Evolutionary conservation across 2,329 filamentous ascomycete species (phyloP).

Genomic region (Dactylellina haptotyla): DNA sequence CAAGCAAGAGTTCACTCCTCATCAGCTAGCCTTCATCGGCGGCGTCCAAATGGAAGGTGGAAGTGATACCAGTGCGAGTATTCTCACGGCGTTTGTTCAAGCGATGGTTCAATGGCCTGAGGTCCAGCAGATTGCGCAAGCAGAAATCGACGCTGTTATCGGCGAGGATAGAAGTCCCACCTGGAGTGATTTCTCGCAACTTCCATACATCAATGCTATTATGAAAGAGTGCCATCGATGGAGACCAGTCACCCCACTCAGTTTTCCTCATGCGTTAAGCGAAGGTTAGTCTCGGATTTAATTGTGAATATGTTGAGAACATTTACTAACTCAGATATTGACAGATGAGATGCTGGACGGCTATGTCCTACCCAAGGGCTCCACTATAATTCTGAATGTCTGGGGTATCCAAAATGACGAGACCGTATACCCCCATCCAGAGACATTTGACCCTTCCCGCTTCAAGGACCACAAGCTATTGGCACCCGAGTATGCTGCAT

Average conservation of each 20-base stretch:
- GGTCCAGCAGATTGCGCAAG: constrained; percentile 68
- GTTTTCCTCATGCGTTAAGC: constrained; percentile 23
- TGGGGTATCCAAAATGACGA: constrained; percentile 71
- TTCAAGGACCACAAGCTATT: constrained; percentile 73
- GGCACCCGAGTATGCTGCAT: constrained; percentile 63
- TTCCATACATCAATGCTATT: constrained; percentile 68
- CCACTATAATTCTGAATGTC: constrained; percentile 66
- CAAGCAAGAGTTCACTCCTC: constrained; percentile 63
- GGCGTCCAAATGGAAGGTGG: constrained; percentile 62
- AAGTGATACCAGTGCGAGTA: constrained; percentile 63
- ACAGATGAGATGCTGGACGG: constrained; percentile 68
- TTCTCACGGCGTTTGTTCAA: constrained; percentile 59
- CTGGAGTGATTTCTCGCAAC: constrained; percentile 65
- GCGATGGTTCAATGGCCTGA: constrained; percentile 66
- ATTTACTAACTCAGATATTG: background rate
- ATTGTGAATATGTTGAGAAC: background rate
- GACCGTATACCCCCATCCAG: constrained; percentile 71
- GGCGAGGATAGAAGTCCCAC: constrained; percentile 68
- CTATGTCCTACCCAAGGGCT: constrained; percentile 66
- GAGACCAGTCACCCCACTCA: constrained; percentile 67
- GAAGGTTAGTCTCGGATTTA: constrained; percentile 3
- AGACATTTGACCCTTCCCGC: constrained; percentile 71
- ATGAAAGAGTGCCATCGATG: constrained; percentile 71
- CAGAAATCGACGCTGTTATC: constrained; percentile 67
- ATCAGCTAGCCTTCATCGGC: constrained; percentile 61